Base-by-base conservation (phyloP, 2,329 filamentous ascomycete genomes). In the Fusarium fracticaudum region DNA sequence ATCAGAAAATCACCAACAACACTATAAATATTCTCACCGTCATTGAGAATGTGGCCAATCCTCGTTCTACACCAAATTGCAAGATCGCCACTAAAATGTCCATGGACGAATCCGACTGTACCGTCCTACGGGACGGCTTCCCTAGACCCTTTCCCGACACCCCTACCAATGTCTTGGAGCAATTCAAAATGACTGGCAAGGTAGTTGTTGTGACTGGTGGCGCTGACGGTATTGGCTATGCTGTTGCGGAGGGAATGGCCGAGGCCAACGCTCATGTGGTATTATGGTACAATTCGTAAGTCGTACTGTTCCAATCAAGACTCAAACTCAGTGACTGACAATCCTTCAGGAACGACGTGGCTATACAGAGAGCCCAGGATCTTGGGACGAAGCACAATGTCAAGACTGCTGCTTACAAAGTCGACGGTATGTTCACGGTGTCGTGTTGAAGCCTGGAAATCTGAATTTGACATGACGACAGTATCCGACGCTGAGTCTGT, bases 171-270 rank as follows among this genome's bases (percentile, higher is more conserved):
- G 85, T 86, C 3, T 80, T 54, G 51, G 35, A 54, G 35, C 51
- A 54, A 17, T 40, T 87, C 51, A 78, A 76, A 13, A 77, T 87
- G 75, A 78, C 74, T 8, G 84, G 81, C 15, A 85, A 80, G 64
- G 81, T 83, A 59, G 82, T 83, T 1, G 81, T 83, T 14, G 79
- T 87, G 3, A 86, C 80, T 1, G 85, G 85, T 4, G 85, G 84
- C 1, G 81, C 84, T 0, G 84, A 85, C 41, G 85, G 85, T 0
- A 83, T 87, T 45, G 85, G 85, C 0, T 77, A 80, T 40, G 83
- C 85, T 0, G 84, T 85, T 3, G 80, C 84, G 0, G 83, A 87
- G 67, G 84, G 81, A 5, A 84, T 86, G 79, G 85, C 84, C 4
- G 85, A 87, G 63, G 85, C 85, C 1, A 80, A 80, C 3, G 85